These are phyloP conservation scores for Pleodorina starrii DNA, from an alignment of 139 green algal species.

Conservation along the genomic window DNA sequence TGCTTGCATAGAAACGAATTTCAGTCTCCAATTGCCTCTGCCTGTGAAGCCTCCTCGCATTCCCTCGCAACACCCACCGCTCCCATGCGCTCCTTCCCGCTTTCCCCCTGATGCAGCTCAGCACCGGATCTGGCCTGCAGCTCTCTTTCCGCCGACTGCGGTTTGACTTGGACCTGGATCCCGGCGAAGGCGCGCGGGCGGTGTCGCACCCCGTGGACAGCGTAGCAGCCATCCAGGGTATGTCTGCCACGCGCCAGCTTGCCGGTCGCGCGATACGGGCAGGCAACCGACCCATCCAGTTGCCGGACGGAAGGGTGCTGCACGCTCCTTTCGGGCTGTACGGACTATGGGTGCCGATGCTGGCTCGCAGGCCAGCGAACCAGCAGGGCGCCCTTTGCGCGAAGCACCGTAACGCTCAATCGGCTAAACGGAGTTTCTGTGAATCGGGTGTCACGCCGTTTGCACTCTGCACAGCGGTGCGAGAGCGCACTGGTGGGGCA, in stretches of 20 bases:
- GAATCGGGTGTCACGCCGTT: too few species aligned
- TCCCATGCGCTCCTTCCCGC: too few species aligned
- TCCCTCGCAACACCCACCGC: too few species aligned
- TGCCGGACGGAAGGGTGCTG: not conserved
- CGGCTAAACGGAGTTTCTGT: too few species aligned
- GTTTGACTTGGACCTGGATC: not conserved
- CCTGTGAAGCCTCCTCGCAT: too few species aligned
- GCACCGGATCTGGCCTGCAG: not conserved
- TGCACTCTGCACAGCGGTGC: too few species aligned
- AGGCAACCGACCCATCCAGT: too few species aligned
- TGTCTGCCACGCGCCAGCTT: not conserved
- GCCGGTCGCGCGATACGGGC: too few species aligned
- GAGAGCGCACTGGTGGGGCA: not conserved
- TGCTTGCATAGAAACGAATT: too few species aligned
- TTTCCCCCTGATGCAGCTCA: too few species aligned
- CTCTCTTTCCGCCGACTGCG: not conserved
- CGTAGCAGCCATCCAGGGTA: not conserved
- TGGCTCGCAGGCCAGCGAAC: not conserved
- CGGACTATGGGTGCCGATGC: not conserved
- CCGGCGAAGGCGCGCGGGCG: not conserved
- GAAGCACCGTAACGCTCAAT: not conserved
- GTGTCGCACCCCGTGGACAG: not conserved
- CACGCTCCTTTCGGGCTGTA: not conserved
- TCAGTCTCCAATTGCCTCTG: too few species aligned
- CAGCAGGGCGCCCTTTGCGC: not conserved